Evolutionary conservation across 371 early-diverging fungal species (phyloP).

Genomic region (Mucor lusitanicus): DNA sequence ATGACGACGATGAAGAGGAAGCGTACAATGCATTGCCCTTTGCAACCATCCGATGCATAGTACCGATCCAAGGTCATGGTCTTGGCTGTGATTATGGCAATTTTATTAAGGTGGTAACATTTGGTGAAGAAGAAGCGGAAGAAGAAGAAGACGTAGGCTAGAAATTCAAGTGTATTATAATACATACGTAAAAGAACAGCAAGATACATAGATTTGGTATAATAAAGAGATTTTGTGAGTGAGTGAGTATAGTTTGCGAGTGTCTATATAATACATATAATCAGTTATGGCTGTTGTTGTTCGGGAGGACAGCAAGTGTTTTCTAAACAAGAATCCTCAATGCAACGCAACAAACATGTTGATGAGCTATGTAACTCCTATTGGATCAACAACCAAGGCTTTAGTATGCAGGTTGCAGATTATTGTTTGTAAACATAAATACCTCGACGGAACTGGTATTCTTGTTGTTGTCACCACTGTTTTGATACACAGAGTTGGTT

Average conservation of each 20-base stretch:
- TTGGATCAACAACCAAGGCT: not conserved
- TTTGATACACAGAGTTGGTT: not conserved
- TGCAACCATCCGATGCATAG: slow-evolving; percentile 27
- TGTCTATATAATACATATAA: not conserved
- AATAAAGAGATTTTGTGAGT: not conserved
- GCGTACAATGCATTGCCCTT: slow-evolving; percentile 40
- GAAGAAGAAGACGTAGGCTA: not conserved
- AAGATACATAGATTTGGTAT: not conserved
- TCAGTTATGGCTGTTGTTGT: not conserved
- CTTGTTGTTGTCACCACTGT: not conserved
- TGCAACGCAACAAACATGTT: slow-evolving; percentile 28
- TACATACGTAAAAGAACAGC: slow-evolving; percentile 1
- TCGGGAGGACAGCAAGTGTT: slow-evolving; percentile 28
- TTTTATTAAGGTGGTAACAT: slow-evolving; percentile 41
- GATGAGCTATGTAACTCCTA: slow-evolving; percentile 18
- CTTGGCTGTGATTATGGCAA: slow-evolving; percentile 49
- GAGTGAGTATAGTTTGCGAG: not conserved
- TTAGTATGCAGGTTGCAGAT: not conserved
- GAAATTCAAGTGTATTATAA: not conserved
- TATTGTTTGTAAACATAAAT: not conserved
- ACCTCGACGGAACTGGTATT: slow-evolving; percentile 4
- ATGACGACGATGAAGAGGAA: slow-evolving; percentile 25
- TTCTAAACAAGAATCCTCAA: slow-evolving; percentile 25
- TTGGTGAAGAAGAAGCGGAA: slow-evolving; percentile 12
- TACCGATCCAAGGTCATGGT: slow-evolving; percentile 32